phyloP scores from a whole-genome alignment of 495 filamentous ascomycete genomes.

The Paragyromitra xinjiangensis region DNA sequence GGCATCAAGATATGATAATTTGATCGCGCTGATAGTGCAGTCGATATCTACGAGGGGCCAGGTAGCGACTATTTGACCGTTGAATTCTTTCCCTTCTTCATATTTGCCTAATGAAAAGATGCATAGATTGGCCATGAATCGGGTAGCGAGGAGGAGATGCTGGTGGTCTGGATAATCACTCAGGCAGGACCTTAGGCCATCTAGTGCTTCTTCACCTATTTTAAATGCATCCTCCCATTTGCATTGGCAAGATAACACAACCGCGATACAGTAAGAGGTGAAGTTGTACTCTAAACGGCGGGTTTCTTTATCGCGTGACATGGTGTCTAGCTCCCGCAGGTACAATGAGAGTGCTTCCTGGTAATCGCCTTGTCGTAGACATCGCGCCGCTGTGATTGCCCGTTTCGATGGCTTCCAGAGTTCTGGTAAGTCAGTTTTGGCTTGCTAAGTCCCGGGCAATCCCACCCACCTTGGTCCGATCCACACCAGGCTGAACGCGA shows the following conservation, averaged over 20 bases:
- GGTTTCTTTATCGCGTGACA: neutral
- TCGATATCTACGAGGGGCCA: neutral
- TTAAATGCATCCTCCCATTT: neutral
- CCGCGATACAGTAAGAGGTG: neutral
- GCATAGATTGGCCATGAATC: neutral
- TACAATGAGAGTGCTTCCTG: neutral
- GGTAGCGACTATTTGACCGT: neutral
- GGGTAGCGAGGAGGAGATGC: neutral
- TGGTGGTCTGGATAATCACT: neutral
- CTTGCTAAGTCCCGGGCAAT: neutral
- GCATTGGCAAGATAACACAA: neutral
- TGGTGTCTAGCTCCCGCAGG: neutral
- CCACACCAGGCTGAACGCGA: conserved; percentile 1
- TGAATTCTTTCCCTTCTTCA: neutral
- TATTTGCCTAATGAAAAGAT: neutral
- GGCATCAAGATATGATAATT: neutral
- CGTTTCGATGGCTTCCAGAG: neutral
- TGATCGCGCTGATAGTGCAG: neutral
- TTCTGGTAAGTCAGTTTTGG: neutral
- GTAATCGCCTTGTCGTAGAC: conserved; percentile 1
- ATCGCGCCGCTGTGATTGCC: neutral
- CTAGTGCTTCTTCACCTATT: neutral
- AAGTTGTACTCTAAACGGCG: neutral
- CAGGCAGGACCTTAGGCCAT: neutral
- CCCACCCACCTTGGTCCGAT: neutral